Conservation (phyloP, 148 eudicot species). For the Rhododendron ovatum region DNA sequence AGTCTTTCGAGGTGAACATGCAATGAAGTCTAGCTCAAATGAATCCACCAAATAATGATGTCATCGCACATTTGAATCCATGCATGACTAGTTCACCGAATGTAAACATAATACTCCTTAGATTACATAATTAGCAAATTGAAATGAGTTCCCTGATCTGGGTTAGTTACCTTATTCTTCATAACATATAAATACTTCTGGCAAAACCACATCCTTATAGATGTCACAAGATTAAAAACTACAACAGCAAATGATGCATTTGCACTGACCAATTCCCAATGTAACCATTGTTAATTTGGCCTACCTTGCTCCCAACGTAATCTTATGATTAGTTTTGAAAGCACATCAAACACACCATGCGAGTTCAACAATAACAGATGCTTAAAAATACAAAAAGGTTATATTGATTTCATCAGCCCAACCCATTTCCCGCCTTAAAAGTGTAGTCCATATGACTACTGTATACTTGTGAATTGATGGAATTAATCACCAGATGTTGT, state of each 20-base stretch:
- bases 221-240: not conserved
- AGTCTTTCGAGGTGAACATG: not conserved
- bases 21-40: not conserved
- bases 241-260: not conserved
- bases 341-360: not conserved
- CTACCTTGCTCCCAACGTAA: not conserved
- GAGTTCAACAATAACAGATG: not conserved
- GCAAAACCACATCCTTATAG: not conserved
- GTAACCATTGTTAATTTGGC: not conserved
- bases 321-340: not conserved
- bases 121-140: not conserved
- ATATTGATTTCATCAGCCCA: not conserved
- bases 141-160: not conserved
- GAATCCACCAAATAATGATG: not conserved
- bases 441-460: not conserved
- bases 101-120: not conserved
- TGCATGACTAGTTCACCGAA: not conserved
- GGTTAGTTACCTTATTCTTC: not conserved
- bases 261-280: not conserved
- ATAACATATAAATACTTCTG: not conserved
- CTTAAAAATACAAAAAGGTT: not conserved
- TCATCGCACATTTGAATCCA: not conserved
- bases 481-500: not conserved
- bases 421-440: not conserved
- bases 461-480: not conserved